phyloP scores from a whole-genome alignment of 2,329 filamentous ascomycete species.

The Apiospora hydei region DNA sequence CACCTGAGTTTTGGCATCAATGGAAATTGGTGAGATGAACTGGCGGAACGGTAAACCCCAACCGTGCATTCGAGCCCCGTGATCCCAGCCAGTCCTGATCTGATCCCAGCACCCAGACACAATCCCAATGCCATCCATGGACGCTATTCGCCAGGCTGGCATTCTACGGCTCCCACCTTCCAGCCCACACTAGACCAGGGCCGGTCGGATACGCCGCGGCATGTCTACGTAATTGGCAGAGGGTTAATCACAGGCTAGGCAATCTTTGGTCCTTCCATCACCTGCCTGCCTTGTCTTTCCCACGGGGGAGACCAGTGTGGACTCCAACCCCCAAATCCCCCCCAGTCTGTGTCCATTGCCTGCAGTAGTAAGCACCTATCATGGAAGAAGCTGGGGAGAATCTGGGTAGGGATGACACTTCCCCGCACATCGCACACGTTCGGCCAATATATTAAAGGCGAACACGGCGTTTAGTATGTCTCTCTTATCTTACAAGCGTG shows the following conservation, averaged over 20 bases:
- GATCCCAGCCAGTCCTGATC: constrained; percentile 1
- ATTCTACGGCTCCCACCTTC: background rate
- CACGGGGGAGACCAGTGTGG: background rate
- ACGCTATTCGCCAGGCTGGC: background rate
- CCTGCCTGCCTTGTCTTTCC: background rate
- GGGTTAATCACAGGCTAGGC: background rate
- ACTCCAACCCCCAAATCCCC: background rate
- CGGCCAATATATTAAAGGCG: constrained; percentile 8
- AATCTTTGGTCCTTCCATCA: background rate
- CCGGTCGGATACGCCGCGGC: constrained; percentile 10
- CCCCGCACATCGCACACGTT: background rate
- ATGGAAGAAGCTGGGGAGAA: background rate
- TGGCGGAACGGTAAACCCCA: background rate
- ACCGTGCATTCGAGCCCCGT: constrained; percentile 15
- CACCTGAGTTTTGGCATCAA: background rate
- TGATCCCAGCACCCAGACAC: background rate
- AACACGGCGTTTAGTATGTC: background rate
- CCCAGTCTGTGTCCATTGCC: background rate
- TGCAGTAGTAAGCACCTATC: background rate
- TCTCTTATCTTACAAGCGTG: background rate
- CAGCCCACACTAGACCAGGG: background rate
- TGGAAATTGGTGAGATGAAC: constrained; percentile 6
- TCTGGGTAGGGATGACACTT: background rate
- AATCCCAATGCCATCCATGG: background rate
- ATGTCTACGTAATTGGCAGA: background rate